These are phyloP conservation scores for Mycena filopes DNA, from an alignment of 768 basidiomycete genomes.

Conservation along the genomic window DNA sequence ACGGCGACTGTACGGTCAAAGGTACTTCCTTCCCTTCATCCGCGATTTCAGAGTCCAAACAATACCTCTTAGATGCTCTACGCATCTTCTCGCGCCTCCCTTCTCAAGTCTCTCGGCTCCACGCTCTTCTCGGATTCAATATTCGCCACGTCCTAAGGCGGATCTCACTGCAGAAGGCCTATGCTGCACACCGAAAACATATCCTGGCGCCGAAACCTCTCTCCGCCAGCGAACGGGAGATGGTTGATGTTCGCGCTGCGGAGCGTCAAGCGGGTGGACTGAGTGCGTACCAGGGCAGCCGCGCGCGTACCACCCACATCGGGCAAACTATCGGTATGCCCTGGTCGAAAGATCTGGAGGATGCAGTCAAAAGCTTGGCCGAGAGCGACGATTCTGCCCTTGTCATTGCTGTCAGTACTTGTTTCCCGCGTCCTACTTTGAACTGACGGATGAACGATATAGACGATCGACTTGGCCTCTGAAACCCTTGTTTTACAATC, in stretches of 20 bases:
- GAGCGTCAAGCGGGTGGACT: constrained; percentile 67
- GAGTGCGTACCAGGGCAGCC: constrained; percentile 66
- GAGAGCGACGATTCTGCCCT: constrained; percentile 60
- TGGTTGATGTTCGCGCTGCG: constrained; percentile 79
- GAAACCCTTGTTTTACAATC: constrained; percentile 67
- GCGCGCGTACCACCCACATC: constrained; percentile 63
- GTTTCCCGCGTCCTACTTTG: too few relatives aligned
- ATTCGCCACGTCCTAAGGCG: constrained; percentile 78
- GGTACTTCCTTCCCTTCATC: constrained; percentile 50
- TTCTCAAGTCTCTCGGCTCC: constrained; percentile 81
- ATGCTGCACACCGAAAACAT: constrained; percentile 78
- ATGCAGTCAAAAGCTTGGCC: constrained; percentile 70
- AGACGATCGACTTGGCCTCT: constrained; percentile 75
- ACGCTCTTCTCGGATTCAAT: constrained; percentile 75
- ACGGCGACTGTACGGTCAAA: constrained; percentile 83
- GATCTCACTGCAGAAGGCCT: constrained; percentile 76
- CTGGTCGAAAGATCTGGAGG: constrained; percentile 74
- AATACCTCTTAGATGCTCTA: constrained; percentile 78
- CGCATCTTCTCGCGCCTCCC: constrained; percentile 77
- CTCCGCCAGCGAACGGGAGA: constrained; percentile 83
- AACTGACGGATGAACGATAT: constrained; percentile 2
- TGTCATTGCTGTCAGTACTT: constrained; percentile 72
- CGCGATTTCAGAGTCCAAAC: background rate
- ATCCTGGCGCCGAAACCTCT: constrained; percentile 83
- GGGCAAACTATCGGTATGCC: constrained; percentile 69